Evolutionary conservation across 768 basidiomycete genomes (phyloP).

Genomic region (Brasilioporus rufonigricans): DNA sequence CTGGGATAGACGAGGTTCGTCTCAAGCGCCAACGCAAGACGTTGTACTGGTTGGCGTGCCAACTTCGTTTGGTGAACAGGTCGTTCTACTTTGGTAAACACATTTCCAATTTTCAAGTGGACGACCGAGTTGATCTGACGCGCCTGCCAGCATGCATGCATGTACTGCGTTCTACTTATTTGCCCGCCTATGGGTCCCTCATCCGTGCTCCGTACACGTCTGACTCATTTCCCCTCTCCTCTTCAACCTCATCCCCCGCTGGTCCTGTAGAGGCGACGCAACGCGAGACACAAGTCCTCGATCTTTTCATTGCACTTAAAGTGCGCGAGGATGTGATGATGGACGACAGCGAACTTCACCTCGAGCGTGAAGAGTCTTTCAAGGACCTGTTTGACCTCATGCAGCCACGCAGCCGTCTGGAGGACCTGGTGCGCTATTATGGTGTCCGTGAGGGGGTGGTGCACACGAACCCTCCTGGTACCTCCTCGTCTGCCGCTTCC

Average conservation of each 20-base stretch:
- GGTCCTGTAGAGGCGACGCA: constrained; percentile 48
- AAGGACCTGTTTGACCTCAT: constrained; percentile 75
- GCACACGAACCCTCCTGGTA: constrained; percentile 4
- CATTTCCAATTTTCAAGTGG: background rate
- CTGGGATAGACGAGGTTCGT: constrained; percentile 39
- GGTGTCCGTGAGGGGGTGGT: constrained; percentile 41
- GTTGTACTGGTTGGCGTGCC: constrained; percentile 66
- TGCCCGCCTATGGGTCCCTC: constrained; percentile 60
- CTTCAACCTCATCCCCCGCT: constrained; percentile 22
- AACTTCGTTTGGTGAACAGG: constrained; percentile 63
- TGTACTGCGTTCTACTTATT: constrained; percentile 71
- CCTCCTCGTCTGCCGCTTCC: constrained; percentile 1
- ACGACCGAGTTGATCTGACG: constrained; percentile 1
- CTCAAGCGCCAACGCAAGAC: constrained; percentile 60
- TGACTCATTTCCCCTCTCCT: constrained; percentile 68
- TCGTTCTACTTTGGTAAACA: constrained; percentile 61
- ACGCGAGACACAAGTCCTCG: constrained; percentile 72
- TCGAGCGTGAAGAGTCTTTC: constrained; percentile 73
- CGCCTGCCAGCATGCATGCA: constrained; percentile 66
- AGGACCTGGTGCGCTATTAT: constrained; percentile 60
- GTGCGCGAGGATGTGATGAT: constrained; percentile 76
- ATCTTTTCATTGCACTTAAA: constrained; percentile 77
- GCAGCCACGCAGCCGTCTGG: constrained; percentile 72
- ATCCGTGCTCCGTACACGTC: constrained; percentile 70
- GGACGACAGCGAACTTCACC: constrained; percentile 72